These are phyloP conservation scores for Wickerhamomyces sp. DNA, from an alignment of 1,139 yeast genomes.

Conservation along the genomic window DNA sequence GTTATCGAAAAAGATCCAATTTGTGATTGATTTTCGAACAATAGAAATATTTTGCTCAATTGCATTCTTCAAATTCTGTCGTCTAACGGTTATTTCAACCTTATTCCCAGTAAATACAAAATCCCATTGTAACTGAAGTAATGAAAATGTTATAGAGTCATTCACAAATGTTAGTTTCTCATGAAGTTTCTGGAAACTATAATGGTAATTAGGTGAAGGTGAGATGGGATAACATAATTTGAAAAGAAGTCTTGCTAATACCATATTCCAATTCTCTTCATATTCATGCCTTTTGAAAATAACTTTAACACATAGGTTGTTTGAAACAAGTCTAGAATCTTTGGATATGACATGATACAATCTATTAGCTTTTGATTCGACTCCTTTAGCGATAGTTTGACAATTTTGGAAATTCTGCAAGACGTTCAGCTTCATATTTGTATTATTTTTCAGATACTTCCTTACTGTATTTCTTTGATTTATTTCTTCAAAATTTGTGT, in stretches of 20 bases:
- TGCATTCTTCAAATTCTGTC: conserved; percentile 16
- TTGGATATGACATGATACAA: conserved; percentile 4
- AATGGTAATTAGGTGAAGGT: conserved; percentile 22
- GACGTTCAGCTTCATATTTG: conserved; percentile 6
- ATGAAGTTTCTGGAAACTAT: conserved; percentile 18
- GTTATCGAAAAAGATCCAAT: conserved; percentile 20
- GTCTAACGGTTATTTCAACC: conserved; percentile 5
- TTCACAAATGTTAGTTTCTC: conserved; percentile 7
- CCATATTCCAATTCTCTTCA: conserved; percentile 11
- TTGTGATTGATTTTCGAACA: conserved; percentile 7
- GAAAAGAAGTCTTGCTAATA: conserved; percentile 20
- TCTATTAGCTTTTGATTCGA: conserved; percentile 11
- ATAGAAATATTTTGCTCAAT: conserved; percentile 4
- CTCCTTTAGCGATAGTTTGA: conserved; percentile 4
- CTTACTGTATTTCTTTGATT: conserved; percentile 54
- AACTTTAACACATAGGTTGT: conserved; percentile 1
- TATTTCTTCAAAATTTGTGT: conserved; percentile 52
- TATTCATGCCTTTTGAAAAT: conserved; percentile 7
- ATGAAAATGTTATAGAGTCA: conserved; percentile 8
- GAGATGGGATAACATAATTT: conserved; percentile 18
- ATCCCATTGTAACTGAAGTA: conserved; percentile 22
- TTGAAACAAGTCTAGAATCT: neutral
- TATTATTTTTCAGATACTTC: conserved; percentile 16
- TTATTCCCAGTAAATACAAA: neutral
- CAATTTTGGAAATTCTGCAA: conserved; percentile 10